Evolutionary conservation across 2,329 filamentous ascomycete species (phyloP).

Genomic region (Lecanicillium sp.): DNA sequence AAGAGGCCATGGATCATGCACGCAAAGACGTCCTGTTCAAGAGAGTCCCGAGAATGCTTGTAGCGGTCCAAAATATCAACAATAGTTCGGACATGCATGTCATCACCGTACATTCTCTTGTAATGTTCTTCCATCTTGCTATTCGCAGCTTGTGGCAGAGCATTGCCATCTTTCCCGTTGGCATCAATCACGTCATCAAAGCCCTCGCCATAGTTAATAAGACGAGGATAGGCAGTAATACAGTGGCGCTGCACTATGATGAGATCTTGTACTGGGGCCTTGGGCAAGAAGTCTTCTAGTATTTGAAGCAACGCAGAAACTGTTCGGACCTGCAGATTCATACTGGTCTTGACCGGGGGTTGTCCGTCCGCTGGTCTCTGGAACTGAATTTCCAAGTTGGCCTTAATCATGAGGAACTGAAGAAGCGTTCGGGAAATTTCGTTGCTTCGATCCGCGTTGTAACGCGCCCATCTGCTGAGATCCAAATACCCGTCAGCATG

Average conservation of each 20-base stretch:
- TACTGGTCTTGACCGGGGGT: conserved; percentile 49
- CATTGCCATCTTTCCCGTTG: conserved; percentile 75
- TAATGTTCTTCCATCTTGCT: conserved; percentile 95
- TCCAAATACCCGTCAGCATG: conserved; percentile 76
- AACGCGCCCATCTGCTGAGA: conserved; percentile 70
- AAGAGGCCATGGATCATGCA: conserved; percentile 98
- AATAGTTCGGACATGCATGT: conserved; percentile 78
- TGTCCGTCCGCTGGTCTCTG: conserved; percentile 62
- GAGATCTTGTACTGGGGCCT: conserved; percentile 55
- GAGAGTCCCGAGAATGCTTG: conserved; percentile 75
- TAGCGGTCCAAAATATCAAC: conserved; percentile 78
- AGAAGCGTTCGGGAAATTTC: conserved; percentile 64
- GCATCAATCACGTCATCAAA: conserved; percentile 85
- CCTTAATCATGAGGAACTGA: conserved; percentile 79
- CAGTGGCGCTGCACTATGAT: conserved; percentile 78
- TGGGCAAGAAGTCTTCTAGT: conserved; percentile 60
- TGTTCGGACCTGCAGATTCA: conserved; percentile 76
- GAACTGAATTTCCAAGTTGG: conserved; percentile 66
- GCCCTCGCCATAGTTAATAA: conserved; percentile 94
- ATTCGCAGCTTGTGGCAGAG: conserved; percentile 69
- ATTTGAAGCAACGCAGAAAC: conserved; percentile 74
- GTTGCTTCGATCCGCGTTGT: conserved; percentile 55
- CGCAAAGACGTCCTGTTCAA: conserved; percentile 90
- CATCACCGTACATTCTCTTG: conserved; percentile 93
- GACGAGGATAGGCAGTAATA: conserved; percentile 82